Base-by-base conservation (phyloP, 2,329 filamentous ascomycete genomes). In the Phoma sp. region DNA sequence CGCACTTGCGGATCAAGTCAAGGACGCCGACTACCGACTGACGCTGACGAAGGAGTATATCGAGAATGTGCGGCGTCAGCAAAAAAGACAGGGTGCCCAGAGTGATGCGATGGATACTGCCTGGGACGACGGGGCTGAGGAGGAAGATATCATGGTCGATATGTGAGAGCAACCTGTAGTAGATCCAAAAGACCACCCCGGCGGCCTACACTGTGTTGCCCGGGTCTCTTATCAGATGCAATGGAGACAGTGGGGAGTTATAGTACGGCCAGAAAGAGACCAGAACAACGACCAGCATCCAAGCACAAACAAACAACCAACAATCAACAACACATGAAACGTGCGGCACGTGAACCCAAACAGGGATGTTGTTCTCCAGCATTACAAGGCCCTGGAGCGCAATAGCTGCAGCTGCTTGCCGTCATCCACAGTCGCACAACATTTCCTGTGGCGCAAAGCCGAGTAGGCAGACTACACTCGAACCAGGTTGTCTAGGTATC, bases 31-130 rank as follows among this genome's bases (percentile, higher is more conserved):
- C 58, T 77, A 80, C 47, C 81, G 80, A 14, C 66, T 88, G 44
- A 82, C 81, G 37, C 68, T 88, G 37, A 83, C 78, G 50, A 83
- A 81, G 62, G 85, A 88, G 66, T 85, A 83, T 61, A 74, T 86
- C 29, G 82, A 85, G 38, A 77, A 77, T 45, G 55, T 81, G 46
- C 80, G 79, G 64, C 83, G 77, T 57, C 60, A 75, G 55, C 80
- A 75, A 62, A 77, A 77, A 70, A 75, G 76, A 47, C 63, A 66
- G 29, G 70, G 68, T n/a, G 65, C 65, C 7, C 47, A 53, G 13
- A 63, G 66, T 7, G 72, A 75, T 10, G 64, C 65, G 2, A 75
- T 75, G 74, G 74, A 75, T 42, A 68, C 67, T 23, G 62, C 67
- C 1, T 75, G 69, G 69, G 70, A 72, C 23, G 72, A 71, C 14